Base-by-base conservation (phyloP, 2,329 filamentous ascomycete genomes). In the Parastagonospora nodorum region DNA sequence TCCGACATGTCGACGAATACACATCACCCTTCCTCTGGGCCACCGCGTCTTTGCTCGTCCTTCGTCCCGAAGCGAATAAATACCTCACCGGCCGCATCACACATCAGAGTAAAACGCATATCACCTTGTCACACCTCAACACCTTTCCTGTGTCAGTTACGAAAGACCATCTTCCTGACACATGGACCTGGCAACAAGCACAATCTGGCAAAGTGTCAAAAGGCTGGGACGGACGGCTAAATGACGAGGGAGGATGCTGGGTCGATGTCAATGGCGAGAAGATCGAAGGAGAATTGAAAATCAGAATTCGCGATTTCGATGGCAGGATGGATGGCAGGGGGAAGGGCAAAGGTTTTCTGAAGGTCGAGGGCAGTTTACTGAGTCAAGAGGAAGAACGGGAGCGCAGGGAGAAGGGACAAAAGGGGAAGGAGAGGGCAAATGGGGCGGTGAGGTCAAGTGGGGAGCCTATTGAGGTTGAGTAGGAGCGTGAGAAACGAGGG, bases 121-220 rank as follows among this genome's bases (percentile, higher is more conserved):
- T 99, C 6, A 92, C 93, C 15, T 83, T 97, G 2, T 85, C 95
- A 9, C 94, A 91, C 72, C 92, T 91, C 76, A 93, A 93, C 72
- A 85, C 91, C 59, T 97, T 97, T 80, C 96, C 94, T 61, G 90
- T 93, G 1, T 90, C 88, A 37, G 89, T 99, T 52, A 88, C 93
- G 64, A 82, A 87, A 16, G 84, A 84, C 53, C 82, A 90, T 31
- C 78, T 99, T 12, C 94, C 94, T 0, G 74, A 77, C 11, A 82
- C 83, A 19, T 99, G 93, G 94, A 85, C 79, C 54, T 97, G 91
- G 88, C 69, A 76, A 45, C 67, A 47, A 2, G 37, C 74, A 50
- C 55, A 51, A 14, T 55, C 40, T 48, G 61, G 42, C 31, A 52
- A 55, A 36, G 57, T 53, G 49, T 60, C 51, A 51, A 66, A 65